Evolutionary conservation across 495 filamentous ascomycete genomes (phyloP).

Genomic region (Trichoderma erinaceum): DNA sequence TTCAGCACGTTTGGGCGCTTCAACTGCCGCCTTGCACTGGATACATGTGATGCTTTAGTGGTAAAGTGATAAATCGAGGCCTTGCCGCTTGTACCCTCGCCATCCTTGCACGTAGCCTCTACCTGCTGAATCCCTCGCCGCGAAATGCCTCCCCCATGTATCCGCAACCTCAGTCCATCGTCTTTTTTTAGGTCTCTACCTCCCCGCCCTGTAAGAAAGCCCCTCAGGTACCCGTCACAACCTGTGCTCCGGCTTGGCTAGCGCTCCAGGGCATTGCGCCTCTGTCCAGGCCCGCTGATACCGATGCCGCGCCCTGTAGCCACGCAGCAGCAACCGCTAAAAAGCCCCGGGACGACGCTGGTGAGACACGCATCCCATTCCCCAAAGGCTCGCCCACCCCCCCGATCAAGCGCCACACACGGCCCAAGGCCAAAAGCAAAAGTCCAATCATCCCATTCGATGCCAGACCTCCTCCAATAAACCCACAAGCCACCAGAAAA

Average conservation of each 20-base stretch:
- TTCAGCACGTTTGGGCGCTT: no score
- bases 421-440: neutral
- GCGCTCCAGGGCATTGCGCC: constrained; percentile 12
- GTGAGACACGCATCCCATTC: constrained; percentile 6
- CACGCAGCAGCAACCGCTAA: neutral
- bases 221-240: constrained; percentile 9
- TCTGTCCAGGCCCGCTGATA: constrained; percentile 3
- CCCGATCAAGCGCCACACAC: neutral
- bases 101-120: neutral
- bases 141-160: neutral
- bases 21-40: no score
- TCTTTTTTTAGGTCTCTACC: neutral
- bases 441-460: neutral
- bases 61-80: no score
- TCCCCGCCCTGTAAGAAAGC: constrained; percentile 8
- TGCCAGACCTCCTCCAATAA: neutral
- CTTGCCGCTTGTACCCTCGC: no score
- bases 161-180: no score
- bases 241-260: neutral
- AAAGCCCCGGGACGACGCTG: neutral
- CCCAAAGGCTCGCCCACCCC: neutral
- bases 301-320: constrained; percentile 10
- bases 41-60: no score
- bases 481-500: constrained; percentile 12
- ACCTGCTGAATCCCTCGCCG: neutral